These are phyloP conservation scores for Maudiozyma serrabonitensis DNA, from an alignment of 805 yeast species.

Conservation along the genomic window DNA sequence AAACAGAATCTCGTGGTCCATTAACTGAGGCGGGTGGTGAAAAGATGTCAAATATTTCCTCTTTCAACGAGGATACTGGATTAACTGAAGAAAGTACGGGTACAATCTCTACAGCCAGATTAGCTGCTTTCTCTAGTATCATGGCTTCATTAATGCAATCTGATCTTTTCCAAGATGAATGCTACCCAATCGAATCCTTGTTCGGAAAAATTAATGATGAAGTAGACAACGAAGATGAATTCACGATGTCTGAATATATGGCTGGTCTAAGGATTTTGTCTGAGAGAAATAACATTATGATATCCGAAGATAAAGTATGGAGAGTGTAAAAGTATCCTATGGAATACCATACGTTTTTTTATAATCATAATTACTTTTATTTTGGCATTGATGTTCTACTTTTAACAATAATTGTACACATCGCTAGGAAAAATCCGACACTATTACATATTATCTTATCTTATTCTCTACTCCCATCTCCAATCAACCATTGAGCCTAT, in stretches of 20 bases:
- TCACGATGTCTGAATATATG: constrained; percentile 34
- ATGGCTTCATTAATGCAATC: constrained; percentile 40
- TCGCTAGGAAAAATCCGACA: too few species aligned
- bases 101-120: constrained; percentile 42
- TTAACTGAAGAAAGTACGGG: constrained; percentile 20
- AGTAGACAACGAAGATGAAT: constrained; percentile 40
- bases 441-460: too few species aligned
- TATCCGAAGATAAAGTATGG: constrained; percentile 41
- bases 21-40: constrained; percentile 18
- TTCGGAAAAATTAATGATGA: constrained; percentile 35
- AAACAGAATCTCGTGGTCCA: constrained; percentile 11
- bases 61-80: constrained; percentile 8
- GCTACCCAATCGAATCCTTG: constrained; percentile 32
- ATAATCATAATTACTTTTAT: too few species aligned
- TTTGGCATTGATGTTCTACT: too few species aligned
- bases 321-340: constrained; percentile 24
- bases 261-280: constrained; percentile 37
- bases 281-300: constrained; percentile 38
- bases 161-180: constrained; percentile 36
- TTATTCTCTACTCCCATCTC: neutral
- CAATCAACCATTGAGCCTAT: too few species aligned
- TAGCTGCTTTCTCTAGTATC: constrained; percentile 36
- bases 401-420: too few species aligned
- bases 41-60: constrained; percentile 14
- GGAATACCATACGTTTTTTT: neutral